These are phyloP conservation scores for Exophiala sideris DNA, from an alignment of 2,329 filamentous ascomycete species.

Conservation along the genomic window DNA sequence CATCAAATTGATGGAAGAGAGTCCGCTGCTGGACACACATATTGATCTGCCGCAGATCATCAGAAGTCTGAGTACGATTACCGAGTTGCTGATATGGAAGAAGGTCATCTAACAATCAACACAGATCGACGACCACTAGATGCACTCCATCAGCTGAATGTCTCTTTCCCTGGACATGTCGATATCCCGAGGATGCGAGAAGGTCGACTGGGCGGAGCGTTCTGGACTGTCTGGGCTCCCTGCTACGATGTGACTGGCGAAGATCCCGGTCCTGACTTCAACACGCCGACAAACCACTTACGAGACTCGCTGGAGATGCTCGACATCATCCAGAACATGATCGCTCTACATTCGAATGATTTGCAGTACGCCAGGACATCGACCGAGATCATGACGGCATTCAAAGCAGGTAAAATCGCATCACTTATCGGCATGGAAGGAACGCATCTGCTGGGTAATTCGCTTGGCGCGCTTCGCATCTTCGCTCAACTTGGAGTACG, in stretches of 20 bases:
- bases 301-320: slow-evolving; percentile 18
- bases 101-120: not conserved
- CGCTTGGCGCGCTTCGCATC: slow-evolving; percentile 26
- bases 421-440: slow-evolving; percentile 32
- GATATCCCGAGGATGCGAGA: slow-evolving; percentile 71
- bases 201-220: slow-evolving; percentile 75
- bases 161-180: slow-evolving; percentile 65
- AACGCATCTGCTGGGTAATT: slow-evolving; percentile 31
- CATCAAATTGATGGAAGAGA: slow-evolving; percentile 6
- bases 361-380: slow-evolving; percentile 13
- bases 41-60: slow-evolving; percentile 10
- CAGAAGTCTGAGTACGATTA: slow-evolving; percentile 1
- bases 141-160: slow-evolving; percentile 45
- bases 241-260: slow-evolving; percentile 66
- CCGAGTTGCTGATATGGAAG: too few relatives aligned
- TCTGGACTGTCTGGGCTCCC: slow-evolving; percentile 81
- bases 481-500: slow-evolving; percentile 29
- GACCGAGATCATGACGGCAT: slow-evolving; percentile 11
- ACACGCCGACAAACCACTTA: slow-evolving; percentile 7
- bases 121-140: slow-evolving; percentile 15
- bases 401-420: slow-evolving; percentile 27
- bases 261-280: slow-evolving; percentile 13
- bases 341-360: slow-evolving; percentile 9
- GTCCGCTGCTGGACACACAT: slow-evolving; percentile 7
- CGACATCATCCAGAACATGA: slow-evolving; percentile 21